Evolutionary conservation across 306 rosid genomes (phyloP).

Genomic region (Cicer cuneatum): DNA sequence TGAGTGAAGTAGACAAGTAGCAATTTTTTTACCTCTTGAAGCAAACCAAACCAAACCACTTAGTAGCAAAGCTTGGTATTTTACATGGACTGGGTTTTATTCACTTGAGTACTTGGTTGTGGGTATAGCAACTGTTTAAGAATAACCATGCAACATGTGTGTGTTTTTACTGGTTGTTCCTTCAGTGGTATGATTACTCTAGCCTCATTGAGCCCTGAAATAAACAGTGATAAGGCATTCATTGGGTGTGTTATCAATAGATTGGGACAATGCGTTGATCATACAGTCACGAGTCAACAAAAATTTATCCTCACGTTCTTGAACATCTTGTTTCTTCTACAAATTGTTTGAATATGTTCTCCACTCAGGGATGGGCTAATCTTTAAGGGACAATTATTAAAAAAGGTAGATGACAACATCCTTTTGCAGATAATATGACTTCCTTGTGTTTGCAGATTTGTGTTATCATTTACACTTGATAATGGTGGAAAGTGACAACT

Average conservation of each 20-base stretch:
- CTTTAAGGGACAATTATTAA: not conserved
- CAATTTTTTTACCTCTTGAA: not conserved
- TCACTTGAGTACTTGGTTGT: not conserved
- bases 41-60: not conserved
- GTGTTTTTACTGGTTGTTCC: conserved; percentile 22
- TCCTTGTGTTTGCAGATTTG: conserved; percentile 26
- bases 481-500: conserved; percentile 37
- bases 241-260: conserved; percentile 1
- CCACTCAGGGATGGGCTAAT: not conserved
- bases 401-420: conserved; percentile 11
- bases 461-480: conserved; percentile 15
- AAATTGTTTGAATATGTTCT: conserved; percentile 23
- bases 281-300: not conserved
- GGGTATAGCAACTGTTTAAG: not conserved
- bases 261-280: conserved; percentile 23
- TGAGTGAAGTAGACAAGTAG: no score
- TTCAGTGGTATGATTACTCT: conserved; percentile 19
- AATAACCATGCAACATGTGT: conserved; percentile 1
- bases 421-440: conserved; percentile 26
- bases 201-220: conserved; percentile 1
- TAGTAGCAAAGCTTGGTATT: conserved; percentile 6
- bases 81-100: conserved; percentile 11
- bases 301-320: not conserved
- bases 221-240: conserved; percentile 16
- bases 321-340: not conserved